phyloP scores from a whole-genome alignment of 2,329 filamentous ascomycete genomes.

The Phialemonium atrogriseum region DNA sequence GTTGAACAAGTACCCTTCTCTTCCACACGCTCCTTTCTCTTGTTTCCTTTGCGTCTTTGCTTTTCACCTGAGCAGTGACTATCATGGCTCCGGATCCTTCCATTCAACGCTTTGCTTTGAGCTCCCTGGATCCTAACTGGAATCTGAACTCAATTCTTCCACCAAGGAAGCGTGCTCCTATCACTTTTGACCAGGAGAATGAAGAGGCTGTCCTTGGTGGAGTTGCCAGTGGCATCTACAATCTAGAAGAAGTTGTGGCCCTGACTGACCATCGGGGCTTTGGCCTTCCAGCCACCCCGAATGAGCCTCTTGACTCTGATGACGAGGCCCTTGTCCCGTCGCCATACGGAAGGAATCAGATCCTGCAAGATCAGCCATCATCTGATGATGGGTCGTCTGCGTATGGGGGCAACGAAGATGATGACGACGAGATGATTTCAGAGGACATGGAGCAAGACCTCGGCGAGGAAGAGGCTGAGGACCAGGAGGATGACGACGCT shows the following conservation, averaged over 20 bases:
- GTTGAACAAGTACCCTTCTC: too few relatives aligned
- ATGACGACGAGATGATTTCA: slow-evolving; percentile 9
- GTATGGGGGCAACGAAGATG: slow-evolving; percentile 4
- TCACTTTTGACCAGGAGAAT: slow-evolving; percentile 15
- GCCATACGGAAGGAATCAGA: too few relatives aligned
- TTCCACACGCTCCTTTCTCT: too few relatives aligned
- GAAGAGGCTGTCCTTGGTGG: slow-evolving; percentile 8
- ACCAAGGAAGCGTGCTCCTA: slow-evolving; percentile 9
- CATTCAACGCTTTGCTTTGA: slow-evolving; percentile 7
- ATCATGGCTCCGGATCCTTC: neutral
- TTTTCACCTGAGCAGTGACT: neutral
- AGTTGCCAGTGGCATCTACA: slow-evolving; percentile 10
- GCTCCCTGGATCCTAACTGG: slow-evolving; percentile 8
- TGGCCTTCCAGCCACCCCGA: slow-evolving; percentile 7
- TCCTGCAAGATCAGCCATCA: too few relatives aligned
- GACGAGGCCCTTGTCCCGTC: too few relatives aligned
- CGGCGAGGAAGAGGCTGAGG: slow-evolving; percentile 11
- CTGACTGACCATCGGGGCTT: slow-evolving; percentile 10
- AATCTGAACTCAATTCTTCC: slow-evolving; percentile 9
- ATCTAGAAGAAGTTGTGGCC: slow-evolving; percentile 10
- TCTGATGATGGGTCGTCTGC: too few relatives aligned
- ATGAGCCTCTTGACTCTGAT: slow-evolving; percentile 5
- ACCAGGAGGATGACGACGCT: slow-evolving; percentile 12
- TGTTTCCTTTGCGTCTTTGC: neutral
- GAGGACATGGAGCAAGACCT: slow-evolving; percentile 13